Conservation (phyloP, 2,329 filamentous ascomycete species). For the Epichloe gansuensis region DNA sequence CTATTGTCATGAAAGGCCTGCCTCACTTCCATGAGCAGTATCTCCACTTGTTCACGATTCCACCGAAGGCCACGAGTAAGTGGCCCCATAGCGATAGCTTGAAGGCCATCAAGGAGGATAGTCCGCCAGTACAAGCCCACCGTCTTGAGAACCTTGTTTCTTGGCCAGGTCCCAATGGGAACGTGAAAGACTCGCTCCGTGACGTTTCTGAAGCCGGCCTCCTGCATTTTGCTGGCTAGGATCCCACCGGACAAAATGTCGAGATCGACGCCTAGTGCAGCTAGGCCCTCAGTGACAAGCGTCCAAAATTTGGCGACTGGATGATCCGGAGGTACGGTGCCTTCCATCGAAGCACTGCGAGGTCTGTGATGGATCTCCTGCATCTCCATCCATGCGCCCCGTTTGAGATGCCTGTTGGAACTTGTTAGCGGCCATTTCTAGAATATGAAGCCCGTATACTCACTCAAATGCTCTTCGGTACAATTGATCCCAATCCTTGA, state of each 20-base stretch:
- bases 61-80: conserved; percentile 37
- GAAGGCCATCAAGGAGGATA: conserved; percentile 35
- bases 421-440: not conserved
- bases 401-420: conserved; percentile 32
- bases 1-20: conserved; percentile 34
- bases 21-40: conserved; percentile 35
- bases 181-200: conserved; percentile 36
- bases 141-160: conserved; percentile 36
- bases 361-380: conserved; percentile 42
- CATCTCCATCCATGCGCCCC: conserved; percentile 43
- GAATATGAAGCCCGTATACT: conserved; percentile 8
- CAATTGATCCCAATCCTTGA: conserved; percentile 41
- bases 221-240: conserved; percentile 32
- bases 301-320: conserved; percentile 35
- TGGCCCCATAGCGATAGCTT: conserved; percentile 40
- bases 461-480: conserved; percentile 35
- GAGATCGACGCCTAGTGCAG: conserved; percentile 33
- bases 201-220: conserved; percentile 41
- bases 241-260: conserved; percentile 28
- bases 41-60: conserved; percentile 34
- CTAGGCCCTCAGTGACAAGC: conserved; percentile 31
- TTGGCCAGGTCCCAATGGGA: conserved; percentile 43
- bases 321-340: conserved; percentile 25
- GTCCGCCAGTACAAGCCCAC: conserved; percentile 41
- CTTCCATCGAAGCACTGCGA: conserved; percentile 28